These are phyloP conservation scores for Fraxinus floribunda DNA, from an alignment of 305 asterid species.

Conservation along the genomic window DNA sequence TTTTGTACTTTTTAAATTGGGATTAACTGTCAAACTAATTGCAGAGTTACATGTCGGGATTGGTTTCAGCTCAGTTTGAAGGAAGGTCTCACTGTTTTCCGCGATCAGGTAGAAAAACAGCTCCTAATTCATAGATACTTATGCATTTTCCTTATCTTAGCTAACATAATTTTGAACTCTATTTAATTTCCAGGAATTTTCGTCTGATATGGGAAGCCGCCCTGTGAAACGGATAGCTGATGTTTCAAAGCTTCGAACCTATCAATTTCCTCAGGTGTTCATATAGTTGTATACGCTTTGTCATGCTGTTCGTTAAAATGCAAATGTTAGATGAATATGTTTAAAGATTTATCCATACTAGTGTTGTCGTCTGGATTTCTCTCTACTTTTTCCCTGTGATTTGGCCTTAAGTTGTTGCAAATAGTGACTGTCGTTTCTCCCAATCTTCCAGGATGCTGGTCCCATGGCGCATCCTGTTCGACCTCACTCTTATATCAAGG, in stretches of 20 bases:
- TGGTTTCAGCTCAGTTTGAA: constrained; percentile 98
- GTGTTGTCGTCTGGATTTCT: not conserved
- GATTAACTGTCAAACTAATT: constrained; percentile 27
- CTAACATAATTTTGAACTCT: not conserved
- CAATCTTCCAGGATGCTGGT: constrained; percentile 70
- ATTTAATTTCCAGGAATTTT: constrained; percentile 61
- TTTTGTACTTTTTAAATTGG: constrained; percentile 6
- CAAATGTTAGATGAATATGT: not conserved
- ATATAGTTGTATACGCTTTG: constrained; percentile 1
- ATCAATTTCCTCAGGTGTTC: constrained; percentile 77
- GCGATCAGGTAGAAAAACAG: constrained; percentile 65
- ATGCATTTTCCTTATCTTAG: not conserved
- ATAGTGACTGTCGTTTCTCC: constrained; percentile 10
- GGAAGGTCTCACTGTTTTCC: constrained; percentile 95
- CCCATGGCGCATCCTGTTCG: constrained; percentile 94
- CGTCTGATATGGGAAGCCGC: constrained; percentile 92
- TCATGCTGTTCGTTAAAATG: not conserved
- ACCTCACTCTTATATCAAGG: constrained; percentile 83
- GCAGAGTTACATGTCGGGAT: constrained; percentile 96
- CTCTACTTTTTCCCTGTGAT: not conserved
- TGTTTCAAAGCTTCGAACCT: constrained; percentile 67
- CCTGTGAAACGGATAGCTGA: constrained; percentile 80
- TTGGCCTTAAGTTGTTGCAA: not conserved
- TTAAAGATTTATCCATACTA: not conserved
- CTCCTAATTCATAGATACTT: not conserved